Percentiles rank a stretch among this genome's conserved stretches.
Evolutionary conservation across 495 filamentous ascomycete genomes (phyloP).

Genomic region (Xanthoparmelia taractica): DNA sequence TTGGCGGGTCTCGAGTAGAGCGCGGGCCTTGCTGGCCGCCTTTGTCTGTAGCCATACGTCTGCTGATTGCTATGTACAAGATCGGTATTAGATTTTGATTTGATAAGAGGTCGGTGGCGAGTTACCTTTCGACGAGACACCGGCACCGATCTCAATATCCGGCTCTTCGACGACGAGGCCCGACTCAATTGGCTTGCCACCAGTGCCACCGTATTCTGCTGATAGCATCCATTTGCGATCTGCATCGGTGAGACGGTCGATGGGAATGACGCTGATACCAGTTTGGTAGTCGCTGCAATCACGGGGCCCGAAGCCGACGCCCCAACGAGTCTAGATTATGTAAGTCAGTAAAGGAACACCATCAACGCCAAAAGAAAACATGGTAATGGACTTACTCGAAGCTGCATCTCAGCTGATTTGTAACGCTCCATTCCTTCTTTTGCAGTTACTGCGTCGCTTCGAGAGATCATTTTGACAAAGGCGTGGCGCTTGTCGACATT

Average conservation of each 20-base stretch:
- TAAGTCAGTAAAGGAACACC: conserved; percentile 23
- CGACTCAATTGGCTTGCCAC: conserved; percentile 67
- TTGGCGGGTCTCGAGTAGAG: conserved; percentile 49
- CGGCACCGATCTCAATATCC: conserved; percentile 96
- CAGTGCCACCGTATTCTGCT: conserved; percentile 87
- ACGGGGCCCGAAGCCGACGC: conserved; percentile 92
- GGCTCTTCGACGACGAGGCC: conserved; percentile 93
- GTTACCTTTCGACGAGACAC: conserved; percentile 82
- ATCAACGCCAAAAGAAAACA: not conserved
- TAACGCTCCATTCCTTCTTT: conserved; percentile 87
- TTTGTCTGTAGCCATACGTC: conserved; percentile 72
- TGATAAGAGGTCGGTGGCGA: not conserved
- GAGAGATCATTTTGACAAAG: conserved; percentile 96
- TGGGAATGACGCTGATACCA: conserved; percentile 88
- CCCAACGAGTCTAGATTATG: conserved; percentile 76
- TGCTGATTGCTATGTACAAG: conserved; percentile 56
- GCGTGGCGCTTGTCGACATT: conserved; percentile 96
- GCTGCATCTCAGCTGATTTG: conserved; percentile 61
- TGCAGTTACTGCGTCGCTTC: conserved; percentile 72
- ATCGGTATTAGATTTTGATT: not conserved
- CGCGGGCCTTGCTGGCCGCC: conserved; percentile 66
- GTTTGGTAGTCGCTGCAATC: conserved; percentile 95
- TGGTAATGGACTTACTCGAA: conserved; percentile 54
- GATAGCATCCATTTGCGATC: conserved; percentile 96
- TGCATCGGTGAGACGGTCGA: conserved; percentile 85